phyloP scores from a whole-genome alignment of 192 early-diverging fungal genomes.

The Pilobolus umbonatus region DNA sequence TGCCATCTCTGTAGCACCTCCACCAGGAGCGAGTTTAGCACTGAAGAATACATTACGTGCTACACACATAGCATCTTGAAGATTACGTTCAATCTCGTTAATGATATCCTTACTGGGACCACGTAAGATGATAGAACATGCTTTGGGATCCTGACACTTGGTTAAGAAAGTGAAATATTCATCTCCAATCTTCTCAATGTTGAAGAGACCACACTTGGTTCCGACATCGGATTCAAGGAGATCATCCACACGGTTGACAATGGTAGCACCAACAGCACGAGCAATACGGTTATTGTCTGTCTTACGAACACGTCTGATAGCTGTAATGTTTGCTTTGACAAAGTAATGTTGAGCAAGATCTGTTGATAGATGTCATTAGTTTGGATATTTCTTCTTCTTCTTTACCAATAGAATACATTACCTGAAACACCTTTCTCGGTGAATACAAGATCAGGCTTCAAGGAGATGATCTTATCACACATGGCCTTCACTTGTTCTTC shows the following conservation, averaged over 20 bases:
- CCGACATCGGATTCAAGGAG: conserved; percentile 95
- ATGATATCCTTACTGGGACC: conserved; percentile 97
- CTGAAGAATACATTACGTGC: conserved; percentile 98
- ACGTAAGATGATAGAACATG: conserved; percentile 95
- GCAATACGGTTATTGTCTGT: conserved; percentile 99
- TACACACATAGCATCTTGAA: conserved; percentile 98
- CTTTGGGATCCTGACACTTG: conserved; percentile 94
- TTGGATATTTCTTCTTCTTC: not conserved
- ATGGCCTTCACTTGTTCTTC: conserved; percentile 98
- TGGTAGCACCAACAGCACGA: conserved; percentile 93
- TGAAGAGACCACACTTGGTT: conserved; percentile 88
- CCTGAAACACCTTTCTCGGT: conserved; percentile 99
- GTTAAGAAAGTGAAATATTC: conserved; percentile 97
- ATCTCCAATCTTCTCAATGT: conserved; percentile 97
- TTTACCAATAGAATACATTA: conserved; percentile 41
- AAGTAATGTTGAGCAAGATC: conserved; percentile 99
- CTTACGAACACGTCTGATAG: conserved; percentile 95
- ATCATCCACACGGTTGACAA: conserved; percentile 96
- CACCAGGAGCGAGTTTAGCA: conserved; percentile 90
- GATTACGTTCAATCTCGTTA: conserved; percentile 96
- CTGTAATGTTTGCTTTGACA: conserved; percentile 96
- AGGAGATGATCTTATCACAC: conserved; percentile 91
- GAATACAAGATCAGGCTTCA: conserved; percentile 97
- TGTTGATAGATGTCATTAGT: conserved; percentile 17
- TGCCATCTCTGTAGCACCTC: conserved; percentile 98